Evolutionary conservation across 2,329 filamentous ascomycete species (phyloP).

Genomic region (Talaromyces sp.): DNA sequence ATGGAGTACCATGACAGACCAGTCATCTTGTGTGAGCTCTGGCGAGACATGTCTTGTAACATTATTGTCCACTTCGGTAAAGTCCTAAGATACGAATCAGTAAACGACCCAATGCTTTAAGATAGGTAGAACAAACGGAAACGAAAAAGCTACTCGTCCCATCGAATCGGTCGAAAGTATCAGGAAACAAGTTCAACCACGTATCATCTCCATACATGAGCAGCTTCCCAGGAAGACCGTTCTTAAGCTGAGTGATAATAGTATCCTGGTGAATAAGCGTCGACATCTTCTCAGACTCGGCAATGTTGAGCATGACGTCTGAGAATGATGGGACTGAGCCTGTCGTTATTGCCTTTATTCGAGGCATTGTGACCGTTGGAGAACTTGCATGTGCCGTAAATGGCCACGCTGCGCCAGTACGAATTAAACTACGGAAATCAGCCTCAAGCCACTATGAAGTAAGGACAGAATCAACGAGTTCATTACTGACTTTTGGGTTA

Average conservation of each 20-base stretch:
- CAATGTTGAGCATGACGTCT: conserved; percentile 93
- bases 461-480: neutral
- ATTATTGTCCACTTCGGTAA: conserved; percentile 95
- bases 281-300: conserved; percentile 88
- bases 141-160: conserved; percentile 98
- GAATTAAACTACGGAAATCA: conserved; percentile 64
- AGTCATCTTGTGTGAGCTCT: conserved; percentile 75
- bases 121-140: conserved; percentile 62
- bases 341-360: conserved; percentile 94
- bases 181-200: conserved; percentile 94
- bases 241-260: conserved; percentile 90
- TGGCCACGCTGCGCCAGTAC: conserved; percentile 76
- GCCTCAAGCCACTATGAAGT: neutral
- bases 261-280: conserved; percentile 86
- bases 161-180: conserved; percentile 79
- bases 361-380: conserved; percentile 96
- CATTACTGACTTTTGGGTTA: conserved; percentile 70
- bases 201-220: conserved; percentile 98
- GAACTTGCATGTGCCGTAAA: conserved; percentile 96
- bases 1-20: conserved; percentile 91
- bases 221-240: conserved; percentile 66
- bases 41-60: conserved; percentile 83
- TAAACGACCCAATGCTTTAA: conserved; percentile 2
- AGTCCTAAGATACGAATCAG: conserved; percentile 62
- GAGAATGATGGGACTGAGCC: conserved; percentile 98